Evolutionary conservation across 495 filamentous ascomycete species (phyloP).

Genomic region (Aspergillus haitiensis): DNA sequence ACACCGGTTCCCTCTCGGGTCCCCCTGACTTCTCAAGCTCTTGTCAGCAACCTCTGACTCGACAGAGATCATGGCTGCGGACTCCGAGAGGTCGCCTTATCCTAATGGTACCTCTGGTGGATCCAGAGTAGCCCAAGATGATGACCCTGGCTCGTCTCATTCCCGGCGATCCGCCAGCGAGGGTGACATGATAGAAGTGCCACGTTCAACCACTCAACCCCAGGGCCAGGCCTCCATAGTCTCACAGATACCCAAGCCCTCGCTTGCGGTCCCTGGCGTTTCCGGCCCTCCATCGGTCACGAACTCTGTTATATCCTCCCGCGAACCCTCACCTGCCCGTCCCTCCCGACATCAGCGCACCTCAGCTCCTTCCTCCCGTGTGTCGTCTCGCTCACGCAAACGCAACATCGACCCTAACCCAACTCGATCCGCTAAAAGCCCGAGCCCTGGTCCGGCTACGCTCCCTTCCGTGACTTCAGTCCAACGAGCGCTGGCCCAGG

Average conservation of each 20-base stretch:
- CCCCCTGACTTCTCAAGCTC: conserved; percentile 44
- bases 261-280: conserved; percentile 33
- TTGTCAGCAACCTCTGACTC: conserved; percentile 37
- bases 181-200: conserved; percentile 34
- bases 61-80: conserved; percentile 44
- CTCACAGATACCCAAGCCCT: conserved; percentile 42
- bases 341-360: conserved; percentile 37
- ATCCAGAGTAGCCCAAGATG: conserved; percentile 34
- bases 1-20: conserved; percentile 38
- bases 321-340: conserved; percentile 51
- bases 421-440: conserved; percentile 50
- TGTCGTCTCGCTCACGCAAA: conserved; percentile 62
- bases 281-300: conserved; percentile 39
- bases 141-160: conserved; percentile 31
- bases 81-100: conserved; percentile 48
- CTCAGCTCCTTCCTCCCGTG: conserved; percentile 32
- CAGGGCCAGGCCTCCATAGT: conserved; percentile 30
- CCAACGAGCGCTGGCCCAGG: conserved; percentile 63
- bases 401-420: conserved; percentile 71
- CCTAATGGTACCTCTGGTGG: conserved; percentile 38
- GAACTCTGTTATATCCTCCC: conserved; percentile 50
- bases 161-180: conserved; percentile 34
- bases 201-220: conserved; percentile 35
- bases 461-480: conserved; percentile 60
- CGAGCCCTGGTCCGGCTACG: conserved; percentile 38